phyloP scores from a whole-genome alignment of 2,329 filamentous ascomycete species.

The Lachnellula willkommii region DNA sequence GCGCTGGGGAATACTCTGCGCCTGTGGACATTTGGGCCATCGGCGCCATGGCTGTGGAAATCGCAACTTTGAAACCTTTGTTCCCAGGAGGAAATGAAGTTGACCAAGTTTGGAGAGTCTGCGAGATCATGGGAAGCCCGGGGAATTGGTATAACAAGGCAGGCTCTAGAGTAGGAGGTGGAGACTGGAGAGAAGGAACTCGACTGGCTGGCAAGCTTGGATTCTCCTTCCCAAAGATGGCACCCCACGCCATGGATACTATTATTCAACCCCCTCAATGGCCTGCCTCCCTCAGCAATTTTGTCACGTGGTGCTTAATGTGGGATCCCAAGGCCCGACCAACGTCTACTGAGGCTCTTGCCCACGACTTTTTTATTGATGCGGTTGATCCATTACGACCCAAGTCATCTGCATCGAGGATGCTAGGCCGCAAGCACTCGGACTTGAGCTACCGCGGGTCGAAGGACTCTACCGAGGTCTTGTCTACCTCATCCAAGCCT shows the following conservation, averaged over 20 bases:
- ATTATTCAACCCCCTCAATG: conserved; percentile 87
- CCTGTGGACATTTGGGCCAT: conserved; percentile 99
- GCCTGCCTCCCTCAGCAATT: conserved; percentile 80
- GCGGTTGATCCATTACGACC: conserved; percentile 86
- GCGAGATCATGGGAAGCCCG: conserved; percentile 98
- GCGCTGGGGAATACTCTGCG: conserved; percentile 93
- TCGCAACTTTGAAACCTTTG: conserved; percentile 90
- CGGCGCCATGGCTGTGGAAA: conserved; percentile 96
- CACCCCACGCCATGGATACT: conserved; percentile 91
- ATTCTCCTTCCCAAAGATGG: conserved; percentile 99
- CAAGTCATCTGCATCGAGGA: conserved; percentile 80
- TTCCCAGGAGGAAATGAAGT: conserved; percentile 98
- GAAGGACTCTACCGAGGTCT: conserved; percentile 55
- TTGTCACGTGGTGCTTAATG: conserved; percentile 98
- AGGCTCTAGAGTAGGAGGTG: conserved; percentile 79
- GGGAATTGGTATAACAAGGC: conserved; percentile 97
- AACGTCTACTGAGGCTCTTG: conserved; percentile 87
- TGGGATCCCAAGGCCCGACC: conserved; percentile 94
- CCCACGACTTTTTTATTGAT: conserved; percentile 91
- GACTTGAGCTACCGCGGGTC: conserved; percentile 64
- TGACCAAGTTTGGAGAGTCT: conserved; percentile 97
- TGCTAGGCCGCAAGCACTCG: conserved; percentile 85
- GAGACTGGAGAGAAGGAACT: conserved; percentile 95
- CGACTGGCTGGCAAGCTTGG: conserved; percentile 90
- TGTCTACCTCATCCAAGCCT: conserved; percentile 66